Base-by-base conservation (phyloP, 352 stramenopile species). In the Phytophthora megakarya region DNA sequence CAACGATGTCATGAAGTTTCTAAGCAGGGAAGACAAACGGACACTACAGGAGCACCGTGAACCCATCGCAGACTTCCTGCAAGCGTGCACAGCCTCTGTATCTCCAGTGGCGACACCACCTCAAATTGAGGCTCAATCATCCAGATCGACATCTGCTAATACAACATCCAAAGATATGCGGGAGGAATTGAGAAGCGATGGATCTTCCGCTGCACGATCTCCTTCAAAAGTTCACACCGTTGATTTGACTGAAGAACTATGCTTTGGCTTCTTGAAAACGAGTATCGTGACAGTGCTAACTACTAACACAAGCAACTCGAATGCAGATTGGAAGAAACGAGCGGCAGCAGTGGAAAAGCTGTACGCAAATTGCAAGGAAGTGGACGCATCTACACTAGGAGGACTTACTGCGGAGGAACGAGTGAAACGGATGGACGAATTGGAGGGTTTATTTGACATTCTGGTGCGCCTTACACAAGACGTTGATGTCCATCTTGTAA, bases 281-380 rank as follows among this genome's bases (percentile, higher is more conserved):
- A 72, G 78, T 3, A 63, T 86, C 18, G 48, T 89, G n/a, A 62
- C 66, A 0, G 60, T 57, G 13, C 51, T 91, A 16, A 51, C 57
- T 11, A 65, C 25, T 0, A 77, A 61, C 42, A 69, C 65, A 4
- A 82, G 75, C 30, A 89, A 86, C 44, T 88, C 80, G 15, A 91
- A 93, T 37, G 70, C 80, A 8, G 80, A 90, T 38, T 92, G 84
- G 84, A 93, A 91, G 64, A 83, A 78, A 25, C 70, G 84, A 3
- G 72, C 81, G 4, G 61, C 61, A 15, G 81, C 81, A 4, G 80
- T 89, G 9, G 80, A 91, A 51, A 73, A 86, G 42, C 58, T 93
- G 1, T 87, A 78, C 23, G 56, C 61, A 2, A 43, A 67, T 0
- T 70, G 65, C 25, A 84, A 84, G 48, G 38, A 81, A 11, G 70